phyloP scores from a whole-genome alignment of 2,329 filamentous ascomycete genomes.

The Alternaria alternata region DNA sequence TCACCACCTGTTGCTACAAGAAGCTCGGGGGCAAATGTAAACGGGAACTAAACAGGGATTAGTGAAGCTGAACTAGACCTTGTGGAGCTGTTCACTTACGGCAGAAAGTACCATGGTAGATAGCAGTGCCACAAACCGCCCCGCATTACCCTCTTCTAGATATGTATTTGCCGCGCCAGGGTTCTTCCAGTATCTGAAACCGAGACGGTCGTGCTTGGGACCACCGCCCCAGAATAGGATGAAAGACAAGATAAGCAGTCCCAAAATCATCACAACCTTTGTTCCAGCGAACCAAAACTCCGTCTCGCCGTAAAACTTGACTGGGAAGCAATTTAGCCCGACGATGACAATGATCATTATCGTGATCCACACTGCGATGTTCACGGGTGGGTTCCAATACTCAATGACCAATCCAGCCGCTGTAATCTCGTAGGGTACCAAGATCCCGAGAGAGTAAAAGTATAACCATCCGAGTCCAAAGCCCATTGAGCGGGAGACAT shows the following conservation, averaged over 20 bases:
- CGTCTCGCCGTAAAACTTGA: conserved; percentile 49
- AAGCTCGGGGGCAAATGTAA: conserved; percentile 26
- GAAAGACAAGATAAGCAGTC: conserved; percentile 61
- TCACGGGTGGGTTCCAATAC: conserved; percentile 47
- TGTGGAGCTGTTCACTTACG: conserved; percentile 49
- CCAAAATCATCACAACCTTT: conserved; percentile 49
- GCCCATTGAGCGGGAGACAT: conserved; percentile 69
- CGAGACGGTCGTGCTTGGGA: conserved; percentile 60
- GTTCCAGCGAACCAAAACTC: conserved; percentile 47
- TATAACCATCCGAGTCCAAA: conserved; percentile 40
- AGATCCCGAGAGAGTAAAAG: conserved; percentile 40
- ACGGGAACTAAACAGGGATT: conserved; percentile 6
- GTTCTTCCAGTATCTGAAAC: conserved; percentile 67
- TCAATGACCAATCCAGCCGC: conserved; percentile 49
- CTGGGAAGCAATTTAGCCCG: conserved; percentile 48
- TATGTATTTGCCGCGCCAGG: conserved; percentile 61
- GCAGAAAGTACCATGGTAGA: conserved; percentile 60
- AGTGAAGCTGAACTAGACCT: not conserved
- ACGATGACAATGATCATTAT: conserved; percentile 49
- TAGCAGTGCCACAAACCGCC: conserved; percentile 62
- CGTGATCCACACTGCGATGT: conserved; percentile 48
- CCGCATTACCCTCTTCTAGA: conserved; percentile 55
- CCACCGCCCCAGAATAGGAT: conserved; percentile 67
- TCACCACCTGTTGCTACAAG: conserved; percentile 64
- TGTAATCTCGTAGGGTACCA: conserved; percentile 47